These are phyloP conservation scores for Blakeslea trispora DNA, from an alignment of 371 early-diverging fungal species.

Conservation along the genomic window DNA sequence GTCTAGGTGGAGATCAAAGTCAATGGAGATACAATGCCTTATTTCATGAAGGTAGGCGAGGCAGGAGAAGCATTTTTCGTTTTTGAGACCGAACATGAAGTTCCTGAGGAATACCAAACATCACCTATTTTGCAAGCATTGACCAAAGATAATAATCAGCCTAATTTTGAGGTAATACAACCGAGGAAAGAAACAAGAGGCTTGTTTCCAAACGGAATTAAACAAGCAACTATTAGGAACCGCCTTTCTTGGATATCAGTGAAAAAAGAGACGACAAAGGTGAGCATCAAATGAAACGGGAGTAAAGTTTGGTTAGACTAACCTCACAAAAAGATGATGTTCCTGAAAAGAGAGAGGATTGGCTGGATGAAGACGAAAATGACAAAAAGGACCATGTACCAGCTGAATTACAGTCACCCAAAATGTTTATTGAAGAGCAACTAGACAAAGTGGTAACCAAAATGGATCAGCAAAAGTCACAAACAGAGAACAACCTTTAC, in stretches of 20 bases:
- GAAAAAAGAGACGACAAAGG: slow-evolving; percentile 19
- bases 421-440: slow-evolving; percentile 54
- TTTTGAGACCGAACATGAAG: slow-evolving; percentile 80
- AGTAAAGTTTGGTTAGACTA: no score
- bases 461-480: slow-evolving; percentile 19
- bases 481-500: slow-evolving; percentile 35
- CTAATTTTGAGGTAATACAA: slow-evolving; percentile 31
- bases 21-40: slow-evolving; percentile 78
- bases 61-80: slow-evolving; percentile 99
- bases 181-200: no score
- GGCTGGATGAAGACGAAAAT: slow-evolving; percentile 32
- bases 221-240: slow-evolving; percentile 34
- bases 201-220: no score
- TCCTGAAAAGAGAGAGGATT: slow-evolving; percentile 39
- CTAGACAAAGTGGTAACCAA: slow-evolving; percentile 47
- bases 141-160: slow-evolving; percentile 23
- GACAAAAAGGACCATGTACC: slow-evolving; percentile 27
- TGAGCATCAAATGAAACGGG: background rate
- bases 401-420: slow-evolving; percentile 46
- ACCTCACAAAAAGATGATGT: background rate
- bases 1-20: slow-evolving; percentile 65
- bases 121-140: slow-evolving; percentile 83
- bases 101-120: slow-evolving; percentile 88
- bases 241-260: slow-evolving; percentile 46
- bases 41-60: slow-evolving; percentile 97